Evolutionary conservation across 1,284 basidiomycete genomes (phyloP), one percentile per base, ranked within the genome.

Genomic region (Phellopilus nigrolimitatus): DNA sequence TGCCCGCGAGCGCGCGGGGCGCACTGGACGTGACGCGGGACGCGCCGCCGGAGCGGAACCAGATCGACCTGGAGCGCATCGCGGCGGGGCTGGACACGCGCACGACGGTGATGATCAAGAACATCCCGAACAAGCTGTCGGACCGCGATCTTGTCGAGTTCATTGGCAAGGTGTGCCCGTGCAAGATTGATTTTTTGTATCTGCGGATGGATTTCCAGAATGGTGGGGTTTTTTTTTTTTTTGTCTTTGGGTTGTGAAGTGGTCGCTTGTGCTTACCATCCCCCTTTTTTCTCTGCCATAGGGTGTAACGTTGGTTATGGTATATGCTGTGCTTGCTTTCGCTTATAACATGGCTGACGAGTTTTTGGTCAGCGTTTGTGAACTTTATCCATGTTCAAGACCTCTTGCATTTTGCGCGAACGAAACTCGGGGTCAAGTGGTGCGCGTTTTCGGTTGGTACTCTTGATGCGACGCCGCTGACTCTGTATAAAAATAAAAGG

Each of bases 61-160:
- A 80, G 58, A 68, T 93, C 24, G 80, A 88, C 62, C 66, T 91
- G 24, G 73, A 69, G 27, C 73, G 73, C 51, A 90, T 93, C 61
- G 84, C 85, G 64, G 76, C 74, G 28, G 90, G 91, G 0, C 65
- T 75, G 49, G 90, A 93, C 60, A 89, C 84, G 28, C 74, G 90
- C 34, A 91, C 89, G 19, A 91, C 89, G 9, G 80, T 89, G 43
- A 91, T 91, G 88, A 82, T 88, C 57, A 88, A 91, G 69, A 93
- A 93, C 61, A 87, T 93, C 39, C 89, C 89, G 1, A 92, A 91
- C 68, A 91, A 91, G 68, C 88, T 92, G 85, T 84, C 75, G 49
- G 85, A 90, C 65, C 74, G 71, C 61, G 87, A 91, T 58, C 66
- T 92, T 57, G 73, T 84, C 60, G 66, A 66, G 34, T 90, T 81